Percentiles rank a stretch among this genome's conserved stretches.
These are phyloP conservation scores for Leccinum griseonigrum DNA, from an alignment of 1,284 basidiomycete genomes.

Conservation along the genomic window DNA sequence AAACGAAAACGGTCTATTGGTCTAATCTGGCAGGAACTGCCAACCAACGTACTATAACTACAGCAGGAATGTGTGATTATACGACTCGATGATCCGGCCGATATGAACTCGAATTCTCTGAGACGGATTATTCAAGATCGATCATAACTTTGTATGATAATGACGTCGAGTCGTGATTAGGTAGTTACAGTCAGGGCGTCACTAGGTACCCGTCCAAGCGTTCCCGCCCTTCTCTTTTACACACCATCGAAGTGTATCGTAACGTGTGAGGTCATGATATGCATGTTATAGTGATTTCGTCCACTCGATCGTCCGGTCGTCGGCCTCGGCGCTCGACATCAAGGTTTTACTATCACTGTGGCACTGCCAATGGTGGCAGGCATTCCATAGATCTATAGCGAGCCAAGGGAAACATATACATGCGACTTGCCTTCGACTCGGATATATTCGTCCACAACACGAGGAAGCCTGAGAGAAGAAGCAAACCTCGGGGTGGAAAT, in stretches of 20 bases:
- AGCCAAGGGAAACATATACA: neutral
- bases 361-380: neutral
- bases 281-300: neutral
- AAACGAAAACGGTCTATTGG: neutral
- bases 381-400: neutral
- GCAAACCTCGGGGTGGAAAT: neutral
- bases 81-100: conserved; percentile 1
- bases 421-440: neutral
- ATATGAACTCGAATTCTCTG: neutral
- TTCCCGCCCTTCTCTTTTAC: neutral
- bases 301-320: neutral
- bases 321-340: neutral
- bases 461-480: neutral
- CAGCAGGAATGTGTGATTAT: neutral
- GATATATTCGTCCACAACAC: neutral
- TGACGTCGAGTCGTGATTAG: neutral
- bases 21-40: neutral
- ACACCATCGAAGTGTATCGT: neutral
- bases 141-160: neutral
- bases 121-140: neutral
- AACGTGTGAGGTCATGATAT: neutral
- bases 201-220: neutral
- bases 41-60: neutral
- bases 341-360: neutral
- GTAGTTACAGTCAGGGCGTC: neutral